phyloP scores from a whole-genome alignment of 139 green algal species.

The Choricystis sp. region DNA sequence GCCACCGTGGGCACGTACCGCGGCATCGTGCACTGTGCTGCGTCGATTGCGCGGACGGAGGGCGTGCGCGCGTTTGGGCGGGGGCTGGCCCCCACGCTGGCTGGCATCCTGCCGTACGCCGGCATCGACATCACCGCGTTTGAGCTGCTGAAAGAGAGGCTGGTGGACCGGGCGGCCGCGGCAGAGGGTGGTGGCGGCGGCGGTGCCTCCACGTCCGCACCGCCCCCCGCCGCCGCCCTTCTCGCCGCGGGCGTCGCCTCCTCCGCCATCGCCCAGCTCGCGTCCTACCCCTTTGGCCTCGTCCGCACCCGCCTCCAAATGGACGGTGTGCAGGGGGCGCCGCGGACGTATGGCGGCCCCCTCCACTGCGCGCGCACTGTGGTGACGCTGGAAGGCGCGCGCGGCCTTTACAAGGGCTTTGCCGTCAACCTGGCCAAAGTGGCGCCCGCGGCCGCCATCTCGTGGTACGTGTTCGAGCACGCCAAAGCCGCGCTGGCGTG shows the following conservation, averaged over 20 bases:
- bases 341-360: conserved; percentile 7
- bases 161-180: conserved; percentile 1
- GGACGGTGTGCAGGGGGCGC: conserved; percentile 6
- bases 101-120: conserved; percentile 19
- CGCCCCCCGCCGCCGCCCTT: not conserved
- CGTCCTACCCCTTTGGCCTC: conserved; percentile 14
- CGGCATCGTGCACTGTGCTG: conserved; percentile 4
- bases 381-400: conserved; percentile 8
- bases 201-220: not conserved
- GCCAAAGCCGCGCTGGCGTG: conserved; percentile 1
- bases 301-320: conserved; percentile 16
- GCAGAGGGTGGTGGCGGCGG: not conserved
- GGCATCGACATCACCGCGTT: conserved; percentile 13
- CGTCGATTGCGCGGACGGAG: not conserved
- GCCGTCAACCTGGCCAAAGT: conserved; percentile 12
- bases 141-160: conserved; percentile 6
- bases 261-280: conserved; percentile 8
- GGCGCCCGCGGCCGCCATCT: conserved; percentile 8
- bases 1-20: conserved; percentile 7
- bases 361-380: conserved; percentile 6
- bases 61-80: conserved; percentile 4
- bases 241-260: conserved; percentile 1
- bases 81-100: conserved; percentile 4
- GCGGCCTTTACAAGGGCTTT: conserved; percentile 18
- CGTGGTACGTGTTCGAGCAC: conserved; percentile 9